Base-by-base conservation (phyloP, 2,329 filamentous ascomycete species). In the Ophiosphaerella korrae region DNA sequence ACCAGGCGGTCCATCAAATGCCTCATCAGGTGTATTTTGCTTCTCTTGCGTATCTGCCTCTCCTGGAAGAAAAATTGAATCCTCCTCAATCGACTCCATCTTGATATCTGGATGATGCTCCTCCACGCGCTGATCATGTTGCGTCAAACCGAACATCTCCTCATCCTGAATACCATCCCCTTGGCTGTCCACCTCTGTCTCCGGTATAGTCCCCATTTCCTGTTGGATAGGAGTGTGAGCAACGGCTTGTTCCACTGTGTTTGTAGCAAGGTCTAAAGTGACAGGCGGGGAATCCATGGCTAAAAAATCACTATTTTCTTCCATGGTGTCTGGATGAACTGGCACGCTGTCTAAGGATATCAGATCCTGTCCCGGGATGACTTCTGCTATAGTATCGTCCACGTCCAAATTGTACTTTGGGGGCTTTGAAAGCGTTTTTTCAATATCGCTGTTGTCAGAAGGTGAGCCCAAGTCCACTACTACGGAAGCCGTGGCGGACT, bases 11-110 rank as follows among this genome's bases (percentile, higher is more conserved):
- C 48, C 49, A 13, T 44, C 36, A 16, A 35, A 49, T 21, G 34
- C 12, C 5, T 18, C 45, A 37, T 14, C 50, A 32, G 35, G n/a
- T 6, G 9, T 45, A 32, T 16, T 29, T 14, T 48, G 43, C 12
- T 56, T 47, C 5, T 53, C 18, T 16, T 55, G 42, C 8, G 29
- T 26, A n/a, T 52, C 40, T 4, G 42, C 41, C 32, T 58, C 48
- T n/a, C 48, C 48, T 31, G 29, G 12, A 7, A 57, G 39, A 13
- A 51, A 55, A 7, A 42, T 13, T 1, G 52, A 49, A 12, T 48
- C 58, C 12, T 68, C 66, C 38, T 71, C 70, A 14, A 69, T 61
- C 9, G 66, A 67, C 37, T 72, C 69, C 43, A 70, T 56, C 38
- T 71, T 67, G 29, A 70, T 47, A 33, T 66, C 60, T 4, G 64